Base-by-base conservation (phyloP, 176 grass and related monocot genomes). In the Eragrostis nindensis region DNA sequence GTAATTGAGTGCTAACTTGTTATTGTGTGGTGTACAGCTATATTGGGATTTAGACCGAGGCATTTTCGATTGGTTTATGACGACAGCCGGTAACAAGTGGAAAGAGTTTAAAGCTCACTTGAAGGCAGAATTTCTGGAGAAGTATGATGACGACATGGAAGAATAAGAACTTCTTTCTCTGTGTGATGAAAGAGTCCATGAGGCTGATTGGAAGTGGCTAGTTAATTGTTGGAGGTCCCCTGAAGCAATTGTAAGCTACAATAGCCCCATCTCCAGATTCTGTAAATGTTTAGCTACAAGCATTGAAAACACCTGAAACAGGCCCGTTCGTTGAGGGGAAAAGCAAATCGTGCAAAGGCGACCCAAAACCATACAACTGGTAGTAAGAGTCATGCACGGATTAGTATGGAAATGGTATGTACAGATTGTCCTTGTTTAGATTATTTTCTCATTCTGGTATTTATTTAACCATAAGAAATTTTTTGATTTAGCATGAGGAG, bases 311-410 rank as follows among this genome's bases (percentile, higher is more conserved):
- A 8, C 11, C 39, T 52, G 6, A 25, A 1, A 27, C 50, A 77
- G 57, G 25, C 16, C 16, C 15, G 25, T 65, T 65, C 59, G 8
- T 15, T 66, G 6, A 63, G 53, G 18, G 72, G 27, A 39, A 78
- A 78, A 50, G 26, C 16, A 47, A 77, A 46, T 38, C 75, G 42
- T 48, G 29, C 75, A 65, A 77, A 77, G 43, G 16, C 64, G 2
- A 49, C 17, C 17, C 74, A 77, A 74, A 74, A 74, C 52, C 59
- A 77, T 77, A 77, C 40, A 62, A 46, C 7, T 18, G 56, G 75
- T 5, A 63, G 75, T 14, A 63, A 63, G 42, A 77, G 74, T 13
- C 59, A 63, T 77, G 75, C 60, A 50, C 75, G 26, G 38, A 26
- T 78, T 32, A 43, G 3, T 43, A 16, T 3, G 25, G 30, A 75